phyloP scores from a whole-genome alignment of 2,329 filamentous ascomycete genomes.

The Diaporthe australafricana region DNA sequence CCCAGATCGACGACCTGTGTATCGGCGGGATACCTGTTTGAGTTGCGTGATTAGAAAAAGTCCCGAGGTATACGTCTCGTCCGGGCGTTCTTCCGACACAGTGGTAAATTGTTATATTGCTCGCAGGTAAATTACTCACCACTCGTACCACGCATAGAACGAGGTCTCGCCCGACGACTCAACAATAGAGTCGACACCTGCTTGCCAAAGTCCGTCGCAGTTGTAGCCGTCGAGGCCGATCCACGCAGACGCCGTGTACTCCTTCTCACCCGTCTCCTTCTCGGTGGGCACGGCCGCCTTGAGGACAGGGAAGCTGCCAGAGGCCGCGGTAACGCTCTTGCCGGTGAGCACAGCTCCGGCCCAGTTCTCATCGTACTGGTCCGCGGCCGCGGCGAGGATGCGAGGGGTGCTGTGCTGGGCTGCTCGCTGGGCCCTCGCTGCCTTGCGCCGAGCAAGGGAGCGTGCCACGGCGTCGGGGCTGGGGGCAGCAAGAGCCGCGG shows the following conservation, averaged over 20 bases:
- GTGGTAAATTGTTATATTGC: no score
- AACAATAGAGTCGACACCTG: conserved; percentile 66
- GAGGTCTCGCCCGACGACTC: conserved; percentile 51
- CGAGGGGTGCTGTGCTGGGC: not conserved
- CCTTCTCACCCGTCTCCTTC: conserved; percentile 45
- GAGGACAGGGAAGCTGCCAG: conserved; percentile 60
- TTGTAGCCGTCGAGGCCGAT: conserved; percentile 67
- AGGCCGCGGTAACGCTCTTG: conserved; percentile 54
- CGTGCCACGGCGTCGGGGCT: conserved; percentile 73
- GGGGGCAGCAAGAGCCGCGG: conserved; percentile 34
- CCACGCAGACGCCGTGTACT: conserved; percentile 65
- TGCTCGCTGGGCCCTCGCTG: not conserved
- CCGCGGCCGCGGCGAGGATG: not conserved
- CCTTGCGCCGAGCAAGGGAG: conserved; percentile 27
- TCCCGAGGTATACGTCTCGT: no score
- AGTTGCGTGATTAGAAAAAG: not conserved
- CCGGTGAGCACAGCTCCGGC: conserved; percentile 65
- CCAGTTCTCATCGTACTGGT: conserved; percentile 58
- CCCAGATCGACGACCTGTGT: conserved; percentile 43
- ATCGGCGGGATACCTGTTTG: conserved; percentile 61
- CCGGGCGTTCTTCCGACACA: no score
- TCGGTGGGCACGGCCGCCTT: conserved; percentile 54
- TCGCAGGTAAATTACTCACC: not conserved
- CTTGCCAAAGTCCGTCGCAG: conserved; percentile 62
- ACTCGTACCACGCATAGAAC: conserved; percentile 68